Evolutionary conservation across 1,284 basidiomycete genomes (phyloP), one percentile per base, ranked within the genome.

Genomic region (Cutaneotrichosporon cyanovorans): DNA sequence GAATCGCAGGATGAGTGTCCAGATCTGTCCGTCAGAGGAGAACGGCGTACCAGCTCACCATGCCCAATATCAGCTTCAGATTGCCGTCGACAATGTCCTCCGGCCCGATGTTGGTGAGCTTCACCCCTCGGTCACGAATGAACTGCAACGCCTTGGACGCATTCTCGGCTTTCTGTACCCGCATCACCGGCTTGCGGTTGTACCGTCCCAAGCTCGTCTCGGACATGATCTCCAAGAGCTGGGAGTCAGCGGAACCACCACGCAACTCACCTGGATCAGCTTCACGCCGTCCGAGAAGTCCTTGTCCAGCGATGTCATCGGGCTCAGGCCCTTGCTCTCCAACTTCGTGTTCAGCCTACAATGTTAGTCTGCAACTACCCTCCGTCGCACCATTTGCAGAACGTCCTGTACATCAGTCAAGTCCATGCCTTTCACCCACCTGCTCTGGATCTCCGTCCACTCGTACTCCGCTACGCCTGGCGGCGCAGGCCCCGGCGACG

Each of bases 11-110:
- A 98, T 93, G 33, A 98, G 78, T 0, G 90, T 95, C 93, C 93
- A 98, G 60, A 98, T 97, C 69, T 71, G 56, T 11, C 7, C 15
- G 38, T 50, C 40, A 59, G 47, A 19, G 9, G n/a, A 10, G 23
- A 3, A 1, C 3, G 6, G 5, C 25, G 25, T 28, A 7, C 7
- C 6, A 15, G n/a, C 65, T 41, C 40, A 69, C 69, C 87, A 97
- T 92, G 30, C 93, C 93, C 15, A 98, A 79, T 44, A 95, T 96
- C 47, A 98, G 84, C 71, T 98, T 98, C 53, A 93, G 73, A 68
- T 96, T 96, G 22, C 92, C 92, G 67, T 98, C 93, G 50, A 97
- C 91, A 65, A 97, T 96, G 68, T 98, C 92, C 89, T 61, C 42
- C 7, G 57, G 59, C 2, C 63, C 92, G 46, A 98, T 96, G 69